Conservation (phyloP, 1,139 yeast genomes). For the Kurtzmaniella natalensis region DNA sequence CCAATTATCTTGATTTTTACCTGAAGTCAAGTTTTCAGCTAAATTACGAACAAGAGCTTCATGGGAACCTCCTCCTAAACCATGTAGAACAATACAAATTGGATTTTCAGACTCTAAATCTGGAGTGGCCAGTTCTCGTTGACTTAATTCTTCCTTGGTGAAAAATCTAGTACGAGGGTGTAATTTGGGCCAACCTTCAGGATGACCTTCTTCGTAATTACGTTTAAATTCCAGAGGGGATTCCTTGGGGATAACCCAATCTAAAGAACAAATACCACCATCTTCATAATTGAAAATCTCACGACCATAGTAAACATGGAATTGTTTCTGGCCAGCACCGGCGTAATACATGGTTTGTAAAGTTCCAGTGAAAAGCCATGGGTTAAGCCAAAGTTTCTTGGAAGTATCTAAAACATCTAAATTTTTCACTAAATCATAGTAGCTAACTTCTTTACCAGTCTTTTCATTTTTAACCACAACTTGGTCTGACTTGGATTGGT, state of each 20-base stretch:
- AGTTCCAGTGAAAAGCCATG: conserved; percentile 65
- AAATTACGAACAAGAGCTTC: conserved; percentile 79
- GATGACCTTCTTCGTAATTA: conserved; percentile 54
- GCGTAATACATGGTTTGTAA: conserved; percentile 72
- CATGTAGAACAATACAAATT: conserved; percentile 69
- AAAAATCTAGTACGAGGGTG: conserved; percentile 79
- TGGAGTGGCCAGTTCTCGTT: conserved; percentile 21
- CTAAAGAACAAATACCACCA: conserved; percentile 71
- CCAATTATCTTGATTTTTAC: conserved; percentile 21
- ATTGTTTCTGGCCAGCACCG: conserved; percentile 48
- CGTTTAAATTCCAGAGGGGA: conserved; percentile 25
- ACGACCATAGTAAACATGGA: conserved; percentile 71
- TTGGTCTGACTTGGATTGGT: conserved; percentile 19
- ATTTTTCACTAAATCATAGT: conserved; percentile 20
- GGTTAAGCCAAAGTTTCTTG: conserved; percentile 52
- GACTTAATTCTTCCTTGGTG: conserved; percentile 34
- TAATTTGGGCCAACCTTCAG: conserved; percentile 66
- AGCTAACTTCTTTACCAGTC: conserved; percentile 12
- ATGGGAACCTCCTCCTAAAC: conserved; percentile 89
- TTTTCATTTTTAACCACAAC: conserved; percentile 15
- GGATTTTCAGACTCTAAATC: conserved; percentile 43
- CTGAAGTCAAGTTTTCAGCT: conserved; percentile 28
- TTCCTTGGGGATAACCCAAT: conserved; percentile 61
- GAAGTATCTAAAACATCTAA: conserved; percentile 24
- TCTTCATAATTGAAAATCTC: conserved; percentile 58